Conservation (phyloP, 2,329 filamentous ascomycete genomes). For the Nemania diffusa region DNA sequence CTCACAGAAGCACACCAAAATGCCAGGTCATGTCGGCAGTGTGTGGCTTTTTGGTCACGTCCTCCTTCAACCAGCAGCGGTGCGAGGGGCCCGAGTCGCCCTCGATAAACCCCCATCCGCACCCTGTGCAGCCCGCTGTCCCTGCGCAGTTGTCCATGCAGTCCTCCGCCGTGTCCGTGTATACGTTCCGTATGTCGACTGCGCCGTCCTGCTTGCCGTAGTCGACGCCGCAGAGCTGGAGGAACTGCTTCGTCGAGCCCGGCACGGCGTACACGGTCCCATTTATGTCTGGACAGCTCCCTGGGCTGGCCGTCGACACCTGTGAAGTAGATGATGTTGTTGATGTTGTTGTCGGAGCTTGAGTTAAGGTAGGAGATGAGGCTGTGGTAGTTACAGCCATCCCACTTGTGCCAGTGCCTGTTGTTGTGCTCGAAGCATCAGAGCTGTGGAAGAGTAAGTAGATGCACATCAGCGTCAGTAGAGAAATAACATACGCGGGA, state of each 20-base stretch:
- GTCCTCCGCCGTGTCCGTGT: conserved; percentile 54
- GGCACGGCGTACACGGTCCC: conserved; percentile 57
- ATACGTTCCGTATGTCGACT: conserved; percentile 48
- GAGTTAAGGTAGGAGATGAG: conserved; percentile 27
- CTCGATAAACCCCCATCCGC: conserved; percentile 57
- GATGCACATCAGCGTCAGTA: not conserved
- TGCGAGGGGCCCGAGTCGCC: conserved; percentile 54
- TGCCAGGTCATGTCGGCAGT: conserved; percentile 53
- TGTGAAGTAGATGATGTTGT: conserved; percentile 23
- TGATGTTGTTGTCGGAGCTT: conserved; percentile 29
- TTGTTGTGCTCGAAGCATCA: conserved; percentile 23
- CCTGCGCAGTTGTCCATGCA: conserved; percentile 59
- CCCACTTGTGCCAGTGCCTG: not conserved
- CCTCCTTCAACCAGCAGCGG: conserved; percentile 58
- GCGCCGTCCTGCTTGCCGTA: conserved; percentile 51
- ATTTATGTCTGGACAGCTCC: conserved; percentile 56
- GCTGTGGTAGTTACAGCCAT: conserved; percentile 22
- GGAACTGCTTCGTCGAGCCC: conserved; percentile 54
- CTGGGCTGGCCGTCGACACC: conserved; percentile 42
- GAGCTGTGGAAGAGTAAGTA: conserved; percentile 25
- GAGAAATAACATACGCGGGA: conserved; percentile 42
- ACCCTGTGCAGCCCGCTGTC: conserved; percentile 54
- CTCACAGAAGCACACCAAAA: conserved; percentile 53
- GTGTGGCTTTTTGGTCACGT: conserved; percentile 48
- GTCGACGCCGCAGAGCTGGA: conserved; percentile 59